Conservation (phyloP, 345 rosid genomes). For the Microthlaspi erraticum region DNA sequence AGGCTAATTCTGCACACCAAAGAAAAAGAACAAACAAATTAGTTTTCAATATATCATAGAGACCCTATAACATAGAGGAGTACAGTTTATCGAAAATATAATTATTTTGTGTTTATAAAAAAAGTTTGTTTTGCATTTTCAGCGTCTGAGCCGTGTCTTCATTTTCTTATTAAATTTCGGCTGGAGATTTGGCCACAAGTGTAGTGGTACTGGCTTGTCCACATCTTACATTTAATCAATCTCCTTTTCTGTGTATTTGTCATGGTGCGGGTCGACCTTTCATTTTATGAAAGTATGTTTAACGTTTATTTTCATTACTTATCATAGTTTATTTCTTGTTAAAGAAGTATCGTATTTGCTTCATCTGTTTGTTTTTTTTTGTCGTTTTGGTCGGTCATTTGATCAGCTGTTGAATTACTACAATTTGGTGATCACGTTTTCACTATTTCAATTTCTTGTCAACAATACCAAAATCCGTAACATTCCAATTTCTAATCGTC, state of each 20-base stretch:
- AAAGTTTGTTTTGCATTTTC: background rate
- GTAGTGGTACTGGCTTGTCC: constrained; percentile 18
- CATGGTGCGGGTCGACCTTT: constrained; percentile 32
- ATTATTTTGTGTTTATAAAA: background rate
- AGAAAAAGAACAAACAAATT: too few species aligned
- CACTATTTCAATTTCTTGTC: background rate
- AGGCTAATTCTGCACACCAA: background rate
- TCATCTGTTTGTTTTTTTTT: background rate
- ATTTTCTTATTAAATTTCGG: constrained; percentile 22
- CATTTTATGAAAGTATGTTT: background rate
- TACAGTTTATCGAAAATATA: too few species aligned
- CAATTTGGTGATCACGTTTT: background rate
- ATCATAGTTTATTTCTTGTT: background rate
- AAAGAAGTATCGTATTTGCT: too few species aligned
- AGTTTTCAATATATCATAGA: background rate
- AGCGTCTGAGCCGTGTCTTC: constrained; percentile 23
- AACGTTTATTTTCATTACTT: constrained; percentile 1
- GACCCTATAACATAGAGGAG: too few species aligned
- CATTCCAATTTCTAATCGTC: background rate
- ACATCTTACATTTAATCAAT: constrained; percentile 6
- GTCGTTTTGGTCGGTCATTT: too few species aligned
- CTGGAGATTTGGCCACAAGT: constrained; percentile 29
- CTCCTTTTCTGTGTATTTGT: constrained; percentile 16
- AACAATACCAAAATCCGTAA: background rate
- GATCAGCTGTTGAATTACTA: background rate